Evolutionary conservation across 352 stramenopile genomes (phyloP).

Genomic region (Phytophthora sp.): DNA sequence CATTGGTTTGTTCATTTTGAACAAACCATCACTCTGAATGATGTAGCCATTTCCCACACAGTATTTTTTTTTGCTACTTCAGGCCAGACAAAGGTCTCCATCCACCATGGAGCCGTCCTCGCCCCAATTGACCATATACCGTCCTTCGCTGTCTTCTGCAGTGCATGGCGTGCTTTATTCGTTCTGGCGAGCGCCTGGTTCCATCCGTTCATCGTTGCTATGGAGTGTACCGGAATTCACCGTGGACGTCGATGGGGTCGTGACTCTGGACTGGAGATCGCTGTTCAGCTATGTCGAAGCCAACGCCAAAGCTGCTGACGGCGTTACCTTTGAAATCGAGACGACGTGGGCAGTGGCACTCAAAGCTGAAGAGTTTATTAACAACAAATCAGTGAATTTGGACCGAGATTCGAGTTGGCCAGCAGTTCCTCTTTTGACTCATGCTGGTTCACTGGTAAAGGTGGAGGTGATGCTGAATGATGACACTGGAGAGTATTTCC

Average conservation of each 20-base stretch:
- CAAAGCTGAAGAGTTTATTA: constrained; percentile 41
- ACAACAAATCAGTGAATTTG: not conserved
- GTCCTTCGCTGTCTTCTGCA: constrained; percentile 50
- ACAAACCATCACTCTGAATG: not conserved
- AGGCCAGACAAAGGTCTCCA: not conserved
- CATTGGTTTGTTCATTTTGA: constrained; percentile 1
- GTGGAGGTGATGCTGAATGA: constrained; percentile 34
- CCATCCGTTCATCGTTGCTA: constrained; percentile 18
- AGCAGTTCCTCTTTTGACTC: constrained; percentile 28
- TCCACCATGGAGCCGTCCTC: not conserved
- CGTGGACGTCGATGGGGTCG: constrained; percentile 22
- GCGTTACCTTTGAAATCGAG: constrained; percentile 32
- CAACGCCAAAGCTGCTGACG: not conserved
- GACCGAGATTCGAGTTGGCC: not conserved
- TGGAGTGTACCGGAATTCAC: constrained; percentile 23
- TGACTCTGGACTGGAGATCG: constrained; percentile 32
- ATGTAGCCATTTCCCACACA: constrained; percentile 7
- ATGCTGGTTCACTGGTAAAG: constrained; percentile 31
- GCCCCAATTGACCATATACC: constrained; percentile 13
- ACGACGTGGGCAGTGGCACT: constrained; percentile 47
- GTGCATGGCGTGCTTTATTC: constrained; percentile 58
- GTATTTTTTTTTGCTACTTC: constrained; percentile 20
- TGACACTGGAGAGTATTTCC: constrained; percentile 54
- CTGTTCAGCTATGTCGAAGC: constrained; percentile 22
- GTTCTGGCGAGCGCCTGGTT: constrained; percentile 50